Evolutionary conservation across 208 protist species (phyloP).

Genomic region (Trichomonas vaginalis): DNA sequence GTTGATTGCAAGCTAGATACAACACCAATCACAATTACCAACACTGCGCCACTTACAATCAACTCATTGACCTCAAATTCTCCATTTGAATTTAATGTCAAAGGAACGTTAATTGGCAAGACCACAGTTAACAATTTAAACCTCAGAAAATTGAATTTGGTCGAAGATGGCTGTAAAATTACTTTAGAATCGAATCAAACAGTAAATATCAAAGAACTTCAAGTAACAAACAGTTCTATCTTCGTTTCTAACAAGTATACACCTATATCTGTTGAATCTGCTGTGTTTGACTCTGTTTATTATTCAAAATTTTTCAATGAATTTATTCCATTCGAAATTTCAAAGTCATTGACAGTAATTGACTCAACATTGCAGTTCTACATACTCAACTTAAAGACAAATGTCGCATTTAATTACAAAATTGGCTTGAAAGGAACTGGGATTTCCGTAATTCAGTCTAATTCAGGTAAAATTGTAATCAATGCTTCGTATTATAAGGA

Average conservation of each 20-base stretch:
- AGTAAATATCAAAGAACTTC: neutral
- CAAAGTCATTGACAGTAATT: neutral
- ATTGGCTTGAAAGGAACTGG: neutral
- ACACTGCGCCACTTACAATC: neutral
- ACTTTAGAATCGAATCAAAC: neutral
- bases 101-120: neutral
- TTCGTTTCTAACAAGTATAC: neutral
- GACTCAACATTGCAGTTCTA: neutral
- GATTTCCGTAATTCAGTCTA: neutral
- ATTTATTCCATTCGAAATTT: neutral
- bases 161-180: neutral
- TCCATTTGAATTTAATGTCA: neutral
- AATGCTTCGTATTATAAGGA: neutral
- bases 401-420: neutral
- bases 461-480: neutral
- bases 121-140: neutral
- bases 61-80: neutral
- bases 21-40: neutral
- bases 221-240: neutral
- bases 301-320: neutral
- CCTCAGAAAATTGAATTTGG: neutral
- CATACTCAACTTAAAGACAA: neutral
- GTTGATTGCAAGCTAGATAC: neutral
- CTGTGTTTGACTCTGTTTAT: neutral
- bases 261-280: neutral